Percentiles rank a stretch among this genome's conserved stretches.
Conservation (phyloP, 257 asterid species). For the Petrea volubilis region DNA sequence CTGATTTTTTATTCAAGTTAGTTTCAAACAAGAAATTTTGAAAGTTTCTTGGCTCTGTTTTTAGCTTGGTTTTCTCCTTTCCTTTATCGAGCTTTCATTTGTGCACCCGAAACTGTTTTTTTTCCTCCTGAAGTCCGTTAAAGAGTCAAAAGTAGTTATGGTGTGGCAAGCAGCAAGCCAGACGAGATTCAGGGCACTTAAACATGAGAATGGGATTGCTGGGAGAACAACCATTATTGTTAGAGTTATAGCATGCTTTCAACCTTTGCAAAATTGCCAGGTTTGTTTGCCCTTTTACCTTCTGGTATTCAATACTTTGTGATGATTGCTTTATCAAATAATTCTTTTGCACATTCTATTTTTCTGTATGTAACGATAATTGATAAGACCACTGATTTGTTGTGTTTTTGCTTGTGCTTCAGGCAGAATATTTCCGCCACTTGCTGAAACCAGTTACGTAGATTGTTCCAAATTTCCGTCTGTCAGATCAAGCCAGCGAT, state of each 20-base stretch:
- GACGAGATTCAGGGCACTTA: slow-evolving; percentile 65
- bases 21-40: background rate
- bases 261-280: slow-evolving; percentile 82
- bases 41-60: slow-evolving; percentile 18
- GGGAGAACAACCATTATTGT: slow-evolving; percentile 73
- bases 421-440: slow-evolving; percentile 94
- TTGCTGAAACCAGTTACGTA: slow-evolving; percentile 94
- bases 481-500: slow-evolving; percentile 44
- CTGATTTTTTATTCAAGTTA: background rate
- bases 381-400: slow-evolving; percentile 28
- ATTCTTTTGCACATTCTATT: background rate
- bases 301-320: background rate
- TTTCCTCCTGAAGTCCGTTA: slow-evolving; percentile 33
- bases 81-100: slow-evolving; percentile 11
- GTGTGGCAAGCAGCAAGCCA: slow-evolving; percentile 91
- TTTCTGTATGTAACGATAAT: background rate
- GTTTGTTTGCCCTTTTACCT: slow-evolving; percentile 36
- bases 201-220: slow-evolving; percentile 78
- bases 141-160: slow-evolving; percentile 72
- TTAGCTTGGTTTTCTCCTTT: slow-evolving; percentile 14
- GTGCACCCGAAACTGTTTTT: background rate
- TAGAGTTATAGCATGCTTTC: slow-evolving; percentile 85
- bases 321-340: background rate
- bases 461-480: slow-evolving; percentile 38
- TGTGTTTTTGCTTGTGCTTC: slow-evolving; percentile 29